Evolutionary conservation across 2,329 filamentous ascomycete genomes (phyloP).

Genomic region (Rhexocercosporidium sp.): DNA sequence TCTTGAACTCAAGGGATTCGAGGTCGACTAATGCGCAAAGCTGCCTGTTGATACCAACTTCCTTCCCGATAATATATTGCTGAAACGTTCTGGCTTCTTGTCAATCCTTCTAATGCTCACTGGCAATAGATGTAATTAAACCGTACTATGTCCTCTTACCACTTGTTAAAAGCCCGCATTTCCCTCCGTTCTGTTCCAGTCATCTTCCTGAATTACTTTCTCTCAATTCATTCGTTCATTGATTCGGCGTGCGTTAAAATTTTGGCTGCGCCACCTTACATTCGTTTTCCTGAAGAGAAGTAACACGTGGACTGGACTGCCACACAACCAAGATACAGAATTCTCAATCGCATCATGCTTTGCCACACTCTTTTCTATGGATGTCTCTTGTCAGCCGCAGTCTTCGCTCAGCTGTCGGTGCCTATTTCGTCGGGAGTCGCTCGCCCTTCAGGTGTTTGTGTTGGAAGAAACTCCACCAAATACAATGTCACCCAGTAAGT

Average conservation of each 20-base stretch:
- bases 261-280: conserved; percentile 15
- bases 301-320: background rate
- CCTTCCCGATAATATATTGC: background rate
- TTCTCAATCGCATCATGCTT: conserved; percentile 8
- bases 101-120: background rate
- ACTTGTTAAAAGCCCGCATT: background rate
- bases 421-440: conserved; percentile 5
- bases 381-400: conserved; percentile 6
- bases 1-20: background rate
- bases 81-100: background rate
- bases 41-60: background rate
- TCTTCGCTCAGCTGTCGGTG: conserved; percentile 9
- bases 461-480: background rate
- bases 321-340: background rate
- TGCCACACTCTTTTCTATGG: conserved; percentile 19
- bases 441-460: conserved; percentile 1
- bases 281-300: background rate
- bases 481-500: background rate
- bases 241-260: background rate
- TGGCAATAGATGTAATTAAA: background rate
- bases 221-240: conserved; percentile 2
- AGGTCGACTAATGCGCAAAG: background rate
- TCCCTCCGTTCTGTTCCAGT: background rate
- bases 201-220: background rate
- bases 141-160: background rate